phyloP scores from a whole-genome alignment of 2,329 filamentous ascomycete species.

The Diaporthe destruens region DNA sequence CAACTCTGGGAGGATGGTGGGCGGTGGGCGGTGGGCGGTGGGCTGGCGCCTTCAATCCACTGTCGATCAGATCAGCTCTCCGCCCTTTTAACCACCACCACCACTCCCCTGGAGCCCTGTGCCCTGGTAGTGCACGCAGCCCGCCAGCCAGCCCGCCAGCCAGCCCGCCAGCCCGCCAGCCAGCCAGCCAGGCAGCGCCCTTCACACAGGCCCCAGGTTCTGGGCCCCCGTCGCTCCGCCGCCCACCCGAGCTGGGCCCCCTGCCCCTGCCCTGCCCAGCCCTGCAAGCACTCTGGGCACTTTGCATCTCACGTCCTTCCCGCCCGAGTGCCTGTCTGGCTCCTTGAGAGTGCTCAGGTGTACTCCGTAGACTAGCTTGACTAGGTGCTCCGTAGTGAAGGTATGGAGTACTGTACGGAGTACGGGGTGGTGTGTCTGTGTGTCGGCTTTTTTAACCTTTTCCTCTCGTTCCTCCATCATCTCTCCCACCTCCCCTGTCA shows the following conservation, averaged over 20 bases:
- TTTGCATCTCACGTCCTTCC: slow-evolving; percentile 13
- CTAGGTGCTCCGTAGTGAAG: too few relatives aligned
- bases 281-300: slow-evolving; percentile 24
- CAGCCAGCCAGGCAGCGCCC: too few relatives aligned
- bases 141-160: too few relatives aligned
- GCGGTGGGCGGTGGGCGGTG: background rate
- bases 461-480: slow-evolving; percentile 32
- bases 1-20: slow-evolving; percentile 24
- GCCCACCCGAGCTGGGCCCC: slow-evolving; percentile 7
- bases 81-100: background rate
- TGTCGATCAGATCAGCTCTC: slow-evolving; percentile 18
- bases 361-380: too few relatives aligned
- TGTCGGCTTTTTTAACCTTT: slow-evolving; percentile 30
- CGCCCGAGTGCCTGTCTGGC: slow-evolving; percentile 1
- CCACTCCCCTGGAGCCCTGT: slow-evolving; percentile 1
- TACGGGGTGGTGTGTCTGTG: slow-evolving; percentile 1
- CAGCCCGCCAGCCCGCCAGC: too few relatives aligned
- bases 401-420: background rate
- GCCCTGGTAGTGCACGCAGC: background rate
- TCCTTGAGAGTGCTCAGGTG: too few relatives aligned
- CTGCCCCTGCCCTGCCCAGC: slow-evolving; percentile 20
- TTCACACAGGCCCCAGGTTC: slow-evolving; percentile 11
- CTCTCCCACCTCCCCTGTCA: slow-evolving; percentile 1
- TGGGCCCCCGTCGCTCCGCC: slow-evolving; percentile 4
- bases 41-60: slow-evolving; percentile 8